phyloP scores from a whole-genome alignment of 371 early-diverging fungal species.

The Lichtheimia hyalospora region DNA sequence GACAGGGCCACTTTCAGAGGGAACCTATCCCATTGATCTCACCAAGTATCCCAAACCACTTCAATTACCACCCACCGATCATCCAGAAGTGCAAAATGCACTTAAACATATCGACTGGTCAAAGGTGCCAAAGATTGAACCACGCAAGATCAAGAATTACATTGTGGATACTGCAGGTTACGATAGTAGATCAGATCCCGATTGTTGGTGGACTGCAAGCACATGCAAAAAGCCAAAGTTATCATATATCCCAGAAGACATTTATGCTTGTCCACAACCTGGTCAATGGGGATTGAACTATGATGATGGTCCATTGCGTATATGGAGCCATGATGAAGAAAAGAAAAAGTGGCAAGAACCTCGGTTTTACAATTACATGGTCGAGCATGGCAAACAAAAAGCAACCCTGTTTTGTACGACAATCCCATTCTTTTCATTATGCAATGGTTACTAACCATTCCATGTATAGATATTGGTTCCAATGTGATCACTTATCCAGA shows the following conservation, averaged over 20 bases:
- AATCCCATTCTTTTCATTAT: no score
- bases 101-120: conserved; percentile 45
- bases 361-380: conserved; percentile 40
- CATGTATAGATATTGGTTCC: conserved; percentile 31
- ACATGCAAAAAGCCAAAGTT: conserved; percentile 26
- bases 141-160: conserved; percentile 26
- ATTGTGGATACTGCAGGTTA: conserved; percentile 22
- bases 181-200: conserved; percentile 16
- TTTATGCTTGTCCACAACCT: conserved; percentile 23
- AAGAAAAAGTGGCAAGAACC: conserved; percentile 33
- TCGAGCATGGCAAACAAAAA: conserved; percentile 31
- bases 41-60: conserved; percentile 27
- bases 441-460: conserved; percentile 1
- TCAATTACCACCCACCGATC: conserved; percentile 30
- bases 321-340: conserved; percentile 7
- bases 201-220: conserved; percentile 35
- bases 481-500: conserved; percentile 35
- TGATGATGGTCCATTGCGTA: conserved; percentile 30
- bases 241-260: conserved; percentile 25
- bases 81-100: conserved; percentile 49
- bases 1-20: conserved; percentile 12
- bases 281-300: conserved; percentile 35
- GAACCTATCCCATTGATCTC: conserved; percentile 14
- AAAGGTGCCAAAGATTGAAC: conserved; percentile 38
- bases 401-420: conserved; percentile 27